phyloP scores from a whole-genome alignment of 2,329 filamentous ascomycete genomes.

The Pochonia chlamydosporia region DNA sequence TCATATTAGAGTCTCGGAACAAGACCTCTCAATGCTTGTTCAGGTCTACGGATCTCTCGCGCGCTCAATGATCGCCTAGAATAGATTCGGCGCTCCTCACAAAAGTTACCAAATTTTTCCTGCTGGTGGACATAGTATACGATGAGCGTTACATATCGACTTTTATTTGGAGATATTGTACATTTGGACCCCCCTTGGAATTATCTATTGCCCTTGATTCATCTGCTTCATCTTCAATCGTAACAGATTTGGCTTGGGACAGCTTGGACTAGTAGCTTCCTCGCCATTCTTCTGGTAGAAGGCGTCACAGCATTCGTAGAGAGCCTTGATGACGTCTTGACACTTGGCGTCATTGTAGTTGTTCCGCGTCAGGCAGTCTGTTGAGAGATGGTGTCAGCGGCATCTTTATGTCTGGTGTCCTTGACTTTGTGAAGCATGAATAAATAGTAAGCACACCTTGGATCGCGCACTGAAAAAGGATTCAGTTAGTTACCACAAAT shows the following conservation, averaged over 20 bases:
- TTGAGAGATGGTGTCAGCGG: slow-evolving; percentile 2
- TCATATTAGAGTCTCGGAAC: slow-evolving; percentile 99
- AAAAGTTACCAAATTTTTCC: slow-evolving; percentile 58
- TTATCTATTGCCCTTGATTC: slow-evolving; percentile 27
- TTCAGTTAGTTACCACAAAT: too few species aligned
- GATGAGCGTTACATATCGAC: slow-evolving; percentile 41
- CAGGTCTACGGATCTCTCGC: slow-evolving; percentile 82
- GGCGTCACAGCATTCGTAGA: slow-evolving; percentile 89
- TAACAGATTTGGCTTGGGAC: slow-evolving; percentile 75
- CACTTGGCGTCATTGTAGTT: slow-evolving; percentile 84
- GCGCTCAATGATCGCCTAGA: slow-evolving; percentile 98
- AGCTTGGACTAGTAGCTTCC: slow-evolving; percentile 70
- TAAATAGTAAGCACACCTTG: slow-evolving; percentile 55
- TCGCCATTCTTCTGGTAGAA: slow-evolving; percentile 82
- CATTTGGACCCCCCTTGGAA: background rate
- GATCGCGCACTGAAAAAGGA: slow-evolving; percentile 69
- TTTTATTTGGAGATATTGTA: background rate
- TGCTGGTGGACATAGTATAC: slow-evolving; percentile 36
- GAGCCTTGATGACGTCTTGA: slow-evolving; percentile 66
- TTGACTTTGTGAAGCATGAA: background rate
- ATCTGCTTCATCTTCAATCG: slow-evolving; percentile 81
- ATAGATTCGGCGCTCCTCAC: slow-evolving; percentile 65
- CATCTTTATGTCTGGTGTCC: background rate
- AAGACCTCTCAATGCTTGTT: slow-evolving; percentile 84
- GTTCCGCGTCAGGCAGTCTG: slow-evolving; percentile 80